Conservation (phyloP, 345 rosid genomes). For the Balakata baccata region DNA sequence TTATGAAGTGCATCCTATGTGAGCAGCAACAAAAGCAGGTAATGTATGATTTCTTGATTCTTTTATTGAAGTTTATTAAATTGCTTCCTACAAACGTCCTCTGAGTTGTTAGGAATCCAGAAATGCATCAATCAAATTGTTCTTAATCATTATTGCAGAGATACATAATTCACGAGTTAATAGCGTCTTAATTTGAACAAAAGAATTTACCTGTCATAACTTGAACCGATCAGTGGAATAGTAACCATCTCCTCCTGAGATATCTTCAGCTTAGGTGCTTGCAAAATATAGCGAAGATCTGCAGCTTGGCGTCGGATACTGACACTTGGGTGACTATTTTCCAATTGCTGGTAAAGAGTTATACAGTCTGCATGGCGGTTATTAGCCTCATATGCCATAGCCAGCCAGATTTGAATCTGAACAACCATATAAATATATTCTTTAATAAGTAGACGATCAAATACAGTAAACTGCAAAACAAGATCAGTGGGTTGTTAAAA, state of each 20-base stretch:
- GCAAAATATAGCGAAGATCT: slow-evolving; percentile 76
- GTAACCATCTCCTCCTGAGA: slow-evolving; percentile 91
- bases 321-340: slow-evolving; percentile 67
- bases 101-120: background rate
- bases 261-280: slow-evolving; percentile 95
- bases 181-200: background rate
- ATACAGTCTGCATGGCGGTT: slow-evolving; percentile 85
- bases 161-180: background rate
- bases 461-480: background rate
- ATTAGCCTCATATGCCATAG: slow-evolving; percentile 97
- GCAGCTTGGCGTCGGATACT: slow-evolving; percentile 95
- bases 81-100: background rate
- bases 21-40: background rate
- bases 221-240: slow-evolving; percentile 70
- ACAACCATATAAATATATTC: slow-evolving; percentile 12
- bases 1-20: background rate
- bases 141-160: background rate
- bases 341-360: slow-evolving; percentile 78
- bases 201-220: slow-evolving; percentile 61
- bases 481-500: background rate
- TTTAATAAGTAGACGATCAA: background rate
- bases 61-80: background rate
- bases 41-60: background rate
- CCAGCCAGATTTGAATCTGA: slow-evolving; percentile 98
- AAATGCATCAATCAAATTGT: background rate